Evolutionary conservation across 1,284 basidiomycete species (phyloP).

Genomic region (Austroboletus olivaceoglutinosus): DNA sequence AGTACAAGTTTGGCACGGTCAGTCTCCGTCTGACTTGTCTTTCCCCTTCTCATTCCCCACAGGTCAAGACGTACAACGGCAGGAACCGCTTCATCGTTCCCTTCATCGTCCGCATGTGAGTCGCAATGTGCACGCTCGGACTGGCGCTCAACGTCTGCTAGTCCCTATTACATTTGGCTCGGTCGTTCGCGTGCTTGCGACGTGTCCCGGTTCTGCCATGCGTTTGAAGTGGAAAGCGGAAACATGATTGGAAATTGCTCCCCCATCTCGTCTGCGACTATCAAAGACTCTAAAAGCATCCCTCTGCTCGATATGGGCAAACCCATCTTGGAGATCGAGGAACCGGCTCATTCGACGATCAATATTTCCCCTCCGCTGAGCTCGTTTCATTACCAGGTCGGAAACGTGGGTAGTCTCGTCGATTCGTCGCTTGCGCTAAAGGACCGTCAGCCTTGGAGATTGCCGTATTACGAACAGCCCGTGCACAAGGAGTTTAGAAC

Average conservation of each 20-base stretch:
- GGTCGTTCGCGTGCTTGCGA: constrained; percentile 69
- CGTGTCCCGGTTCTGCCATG: constrained; percentile 57
- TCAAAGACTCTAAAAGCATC: constrained; percentile 28
- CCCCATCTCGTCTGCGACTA: constrained; percentile 36
- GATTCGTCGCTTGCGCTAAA: neutral
- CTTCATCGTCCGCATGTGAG: constrained; percentile 64
- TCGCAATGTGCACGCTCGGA: constrained; percentile 4
- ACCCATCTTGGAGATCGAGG: no score
- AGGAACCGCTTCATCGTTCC: constrained; percentile 73
- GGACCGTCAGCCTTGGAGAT: constrained; percentile 54
- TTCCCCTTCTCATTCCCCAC: neutral
- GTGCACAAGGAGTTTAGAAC: constrained; percentile 77
- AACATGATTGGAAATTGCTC: constrained; percentile 59
- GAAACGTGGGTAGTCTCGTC: constrained; percentile 43
- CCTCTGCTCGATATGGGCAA: no score
- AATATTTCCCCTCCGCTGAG: no score
- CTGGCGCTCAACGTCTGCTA: constrained; percentile 22
- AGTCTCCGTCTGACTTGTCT: no score
- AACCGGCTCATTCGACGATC: no score
- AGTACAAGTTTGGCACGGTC: no score
- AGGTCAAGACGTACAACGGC: constrained; percentile 69
- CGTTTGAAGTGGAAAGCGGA: constrained; percentile 71
- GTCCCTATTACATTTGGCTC: constrained; percentile 77
- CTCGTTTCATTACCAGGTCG: constrained; percentile 72
- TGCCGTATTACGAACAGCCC: constrained; percentile 76